Evolutionary conservation across 495 filamentous ascomycete genomes (phyloP), one percentile per base, ranked within the genome.

Genomic region (Penicillium dipodomyicola): DNA sequence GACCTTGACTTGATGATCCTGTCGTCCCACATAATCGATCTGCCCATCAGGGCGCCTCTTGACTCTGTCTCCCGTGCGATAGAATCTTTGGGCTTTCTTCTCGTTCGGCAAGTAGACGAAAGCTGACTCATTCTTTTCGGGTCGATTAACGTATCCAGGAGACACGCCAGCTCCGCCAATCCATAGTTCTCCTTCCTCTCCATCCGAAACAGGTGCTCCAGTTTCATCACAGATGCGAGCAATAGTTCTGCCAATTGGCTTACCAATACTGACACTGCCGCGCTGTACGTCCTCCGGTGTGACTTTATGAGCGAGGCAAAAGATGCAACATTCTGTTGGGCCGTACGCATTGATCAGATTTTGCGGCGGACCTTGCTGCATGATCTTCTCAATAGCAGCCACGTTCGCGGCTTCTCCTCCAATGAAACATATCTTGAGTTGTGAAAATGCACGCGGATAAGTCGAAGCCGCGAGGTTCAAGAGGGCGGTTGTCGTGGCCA

Each of bases 1-100:
- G 40, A 84, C 64, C 59, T 84, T 84, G 49, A 83, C 71, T 48
- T 80, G 78, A 6, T 67, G 62, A 47, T 84, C 81, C 27, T 49
- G 61, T 14, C 81, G 75, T 25, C 80, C 80, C 12, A 81, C 58
- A 56, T 75, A 71, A n/a, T 67, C 57, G 7, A 82, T 64, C 12
- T 64, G 65, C 10, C 9, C 30, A 1, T 32, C 30, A 32, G 30
- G 9, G 11, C 30, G 30, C 3, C 30, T 10, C 1, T 68, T 65
- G 1, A 73, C 79, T 1, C 79, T 62, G 60, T 83, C 80, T 2
- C 80, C 80, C 30, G 30, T 83, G 51, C 14, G 7, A 29, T 29
- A 29, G 27, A 29, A 29, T 29, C 27, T 29, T 29, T 29, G 27
- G 27, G 27, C 7, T 29, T 29, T 29, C 7, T 29, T 29, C 27